Evolutionary conservation across 176 grass and related monocot genomes (phyloP).

Genomic region (Olyra latifolia): DNA sequence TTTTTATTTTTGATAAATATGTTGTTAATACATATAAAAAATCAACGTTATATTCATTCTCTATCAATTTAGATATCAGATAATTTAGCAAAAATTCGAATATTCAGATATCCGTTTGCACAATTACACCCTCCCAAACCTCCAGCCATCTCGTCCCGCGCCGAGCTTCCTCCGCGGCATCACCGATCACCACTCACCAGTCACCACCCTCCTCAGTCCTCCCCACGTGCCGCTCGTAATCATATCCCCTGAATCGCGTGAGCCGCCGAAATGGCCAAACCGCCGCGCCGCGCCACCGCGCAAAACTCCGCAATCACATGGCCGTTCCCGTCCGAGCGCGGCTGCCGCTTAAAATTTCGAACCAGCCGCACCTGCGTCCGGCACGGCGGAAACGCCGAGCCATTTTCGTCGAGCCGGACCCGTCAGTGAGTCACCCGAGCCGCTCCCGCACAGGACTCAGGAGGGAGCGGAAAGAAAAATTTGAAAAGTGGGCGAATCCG

Average conservation of each 20-base stretch:
- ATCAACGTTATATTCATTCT: no score
- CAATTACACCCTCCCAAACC: no score
- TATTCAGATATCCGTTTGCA: no score
- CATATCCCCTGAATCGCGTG: neutral
- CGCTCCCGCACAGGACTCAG: constrained; percentile 1
- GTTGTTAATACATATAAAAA: no score
- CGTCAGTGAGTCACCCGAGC: neutral
- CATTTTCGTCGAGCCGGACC: neutral
- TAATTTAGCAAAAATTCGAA: no score
- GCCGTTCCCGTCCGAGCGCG: neutral
- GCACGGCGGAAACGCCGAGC: neutral
- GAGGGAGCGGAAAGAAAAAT: neutral
- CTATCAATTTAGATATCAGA: no score
- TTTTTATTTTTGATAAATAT: no score
- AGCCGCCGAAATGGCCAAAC: neutral
- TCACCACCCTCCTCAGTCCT: neutral
- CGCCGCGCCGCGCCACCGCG: neutral
- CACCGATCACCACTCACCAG: no score
- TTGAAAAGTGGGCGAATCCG: constrained; percentile 32
- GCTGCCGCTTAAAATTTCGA: constrained; percentile 37
- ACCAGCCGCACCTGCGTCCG: neutral
- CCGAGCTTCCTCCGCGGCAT: neutral
- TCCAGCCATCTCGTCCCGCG: neutral
- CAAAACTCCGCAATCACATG: neutral
- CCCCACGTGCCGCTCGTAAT: neutral